These are phyloP conservation scores for Parsonsia alboflavescens DNA, from an alignment of 257 asterid species.

Conservation along the genomic window DNA sequence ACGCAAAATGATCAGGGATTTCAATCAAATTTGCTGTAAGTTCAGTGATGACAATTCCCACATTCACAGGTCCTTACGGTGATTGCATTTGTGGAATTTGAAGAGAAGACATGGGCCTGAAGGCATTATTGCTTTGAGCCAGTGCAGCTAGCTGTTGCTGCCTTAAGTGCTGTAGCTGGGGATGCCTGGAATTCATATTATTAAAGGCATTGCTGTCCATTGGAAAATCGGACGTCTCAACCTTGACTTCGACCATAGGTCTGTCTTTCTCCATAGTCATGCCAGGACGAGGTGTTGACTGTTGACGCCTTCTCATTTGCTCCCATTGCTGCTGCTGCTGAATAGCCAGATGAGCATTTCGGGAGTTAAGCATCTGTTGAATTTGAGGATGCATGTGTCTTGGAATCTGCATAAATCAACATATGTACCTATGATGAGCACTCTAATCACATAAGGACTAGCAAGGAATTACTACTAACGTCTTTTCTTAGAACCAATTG, in stretches of 20 bases:
- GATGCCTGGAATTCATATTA: constrained; percentile 50
- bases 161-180: constrained; percentile 49
- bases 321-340: constrained; percentile 85
- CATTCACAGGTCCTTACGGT: constrained; percentile 43
- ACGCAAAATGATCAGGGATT: constrained; percentile 2
- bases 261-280: constrained; percentile 73
- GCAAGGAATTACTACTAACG: not conserved
- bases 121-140: constrained; percentile 64
- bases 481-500: not conserved
- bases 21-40: not conserved
- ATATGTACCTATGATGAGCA: not conserved
- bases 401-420: constrained; percentile 40
- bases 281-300: constrained; percentile 61
- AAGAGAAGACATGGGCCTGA: constrained; percentile 65
- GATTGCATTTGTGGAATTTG: constrained; percentile 79
- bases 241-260: constrained; percentile 84
- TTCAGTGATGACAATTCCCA: not conserved
- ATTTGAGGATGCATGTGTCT: constrained; percentile 77
- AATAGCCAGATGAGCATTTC: constrained; percentile 37
- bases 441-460: not conserved
- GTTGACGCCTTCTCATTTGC: constrained; percentile 75
- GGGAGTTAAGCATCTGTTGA: constrained; percentile 68
- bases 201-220: constrained; percentile 55
- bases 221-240: constrained; percentile 77
- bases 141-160: constrained; percentile 80